phyloP scores from a whole-genome alignment of 768 basidiomycete species.

The Hericium rajendrae region DNA sequence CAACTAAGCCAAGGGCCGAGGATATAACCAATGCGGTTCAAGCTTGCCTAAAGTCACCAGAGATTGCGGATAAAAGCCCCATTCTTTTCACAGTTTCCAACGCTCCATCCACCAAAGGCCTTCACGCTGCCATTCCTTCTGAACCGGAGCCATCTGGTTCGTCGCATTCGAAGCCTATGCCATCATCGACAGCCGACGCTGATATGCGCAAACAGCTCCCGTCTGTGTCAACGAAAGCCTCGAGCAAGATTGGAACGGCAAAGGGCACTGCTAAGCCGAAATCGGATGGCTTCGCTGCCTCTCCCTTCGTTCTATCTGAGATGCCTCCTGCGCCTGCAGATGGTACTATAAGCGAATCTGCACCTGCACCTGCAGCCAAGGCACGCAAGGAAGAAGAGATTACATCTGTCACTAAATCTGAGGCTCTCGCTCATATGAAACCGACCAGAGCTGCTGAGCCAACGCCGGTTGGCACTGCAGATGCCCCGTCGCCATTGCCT shows the following conservation, averaged over 20 bases:
- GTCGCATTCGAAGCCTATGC: too few relatives aligned
- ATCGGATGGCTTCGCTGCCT: neutral
- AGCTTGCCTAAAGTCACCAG: too few relatives aligned
- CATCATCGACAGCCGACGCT: too few relatives aligned
- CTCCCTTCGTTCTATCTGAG: neutral
- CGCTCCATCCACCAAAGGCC: too few relatives aligned
- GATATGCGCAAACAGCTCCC: too few relatives aligned
- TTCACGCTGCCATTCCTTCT: too few relatives aligned
- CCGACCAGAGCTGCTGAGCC: neutral
- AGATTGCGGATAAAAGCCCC: too few relatives aligned
- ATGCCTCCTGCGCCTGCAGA: neutral
- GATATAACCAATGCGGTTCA: too few relatives aligned
- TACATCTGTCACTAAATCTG: neutral
- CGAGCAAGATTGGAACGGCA: constrained; percentile 7
- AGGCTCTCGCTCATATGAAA: neutral
- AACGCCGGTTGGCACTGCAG: neutral
- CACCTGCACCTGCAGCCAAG: neutral
- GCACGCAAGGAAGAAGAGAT: neutral
- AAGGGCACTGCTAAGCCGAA: constrained; percentile 9
- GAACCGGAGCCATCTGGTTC: too few relatives aligned
- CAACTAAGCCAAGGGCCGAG: too few relatives aligned
- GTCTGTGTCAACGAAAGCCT: neutral
- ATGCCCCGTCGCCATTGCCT: neutral
- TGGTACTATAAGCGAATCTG: neutral
- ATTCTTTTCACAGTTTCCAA: too few relatives aligned